Conservation (phyloP, 1,139 yeast species). For the Martiniozyma asiatica region DNA sequence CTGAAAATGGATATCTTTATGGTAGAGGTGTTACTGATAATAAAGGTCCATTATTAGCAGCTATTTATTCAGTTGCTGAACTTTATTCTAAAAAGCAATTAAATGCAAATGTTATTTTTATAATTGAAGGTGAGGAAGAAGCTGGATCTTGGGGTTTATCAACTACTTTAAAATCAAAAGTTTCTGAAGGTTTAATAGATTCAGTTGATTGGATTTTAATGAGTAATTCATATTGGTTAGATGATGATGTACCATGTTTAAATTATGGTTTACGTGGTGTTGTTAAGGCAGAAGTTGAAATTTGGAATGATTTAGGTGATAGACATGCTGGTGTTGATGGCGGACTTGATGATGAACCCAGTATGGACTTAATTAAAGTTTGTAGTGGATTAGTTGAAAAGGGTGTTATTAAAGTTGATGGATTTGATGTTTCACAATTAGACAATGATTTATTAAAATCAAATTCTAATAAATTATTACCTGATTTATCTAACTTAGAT, state of each 20-base stretch:
- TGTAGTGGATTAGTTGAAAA: slow-evolving; percentile 49
- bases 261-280: slow-evolving; percentile 93
- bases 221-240: slow-evolving; percentile 91
- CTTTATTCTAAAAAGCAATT: slow-evolving; percentile 41
- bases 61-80: slow-evolving; percentile 79
- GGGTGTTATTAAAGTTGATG: slow-evolving; percentile 53
- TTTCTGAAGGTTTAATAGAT: slow-evolving; percentile 44
- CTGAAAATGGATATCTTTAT: slow-evolving; percentile 74
- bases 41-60: slow-evolving; percentile 88
- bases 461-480: not conserved
- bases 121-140: slow-evolving; percentile 94
- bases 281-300: slow-evolving; percentile 61
- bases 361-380: slow-evolving; percentile 69
- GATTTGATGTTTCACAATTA: slow-evolving; percentile 7
- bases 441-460: slow-evolving; percentile 3
- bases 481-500: slow-evolving; percentile 5
- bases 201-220: slow-evolving; percentile 76
- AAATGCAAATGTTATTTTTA: slow-evolving; percentile 63
- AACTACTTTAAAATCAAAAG: slow-evolving; percentile 36
- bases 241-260: slow-evolving; percentile 77
- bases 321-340: slow-evolving; percentile 97
- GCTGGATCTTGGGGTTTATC: slow-evolving; percentile 83
- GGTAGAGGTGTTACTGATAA: slow-evolving; percentile 94
- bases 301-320: slow-evolving; percentile 68
- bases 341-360: slow-evolving; percentile 81